Conservation (phyloP, 352 stramenopile species). For the Pythium aquatile region DNA sequence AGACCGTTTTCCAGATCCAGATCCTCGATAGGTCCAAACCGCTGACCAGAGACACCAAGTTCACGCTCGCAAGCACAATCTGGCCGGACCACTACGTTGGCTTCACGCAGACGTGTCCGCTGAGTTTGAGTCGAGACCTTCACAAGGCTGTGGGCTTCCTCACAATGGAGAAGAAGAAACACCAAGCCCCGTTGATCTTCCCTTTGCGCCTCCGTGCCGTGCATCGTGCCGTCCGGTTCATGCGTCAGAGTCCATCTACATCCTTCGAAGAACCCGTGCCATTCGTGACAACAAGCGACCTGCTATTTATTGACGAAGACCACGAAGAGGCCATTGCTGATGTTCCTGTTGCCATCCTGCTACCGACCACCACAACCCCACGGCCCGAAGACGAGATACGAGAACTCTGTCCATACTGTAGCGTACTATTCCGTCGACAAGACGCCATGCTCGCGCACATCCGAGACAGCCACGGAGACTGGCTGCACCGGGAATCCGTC, state of each 20-base stretch:
- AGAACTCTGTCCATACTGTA: conserved; percentile 28
- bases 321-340: conserved; percentile 20
- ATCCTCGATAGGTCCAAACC: conserved; percentile 28
- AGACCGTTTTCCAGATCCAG: conserved; percentile 36
- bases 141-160: conserved; percentile 33
- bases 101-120: conserved; percentile 26
- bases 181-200: conserved; percentile 30
- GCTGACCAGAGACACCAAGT: conserved; percentile 28
- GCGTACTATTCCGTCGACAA: conserved; percentile 17
- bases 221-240: conserved; percentile 23
- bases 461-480: conserved; percentile 28
- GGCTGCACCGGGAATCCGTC: conserved; percentile 25
- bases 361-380: conserved; percentile 5
- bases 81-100: conserved; percentile 31
- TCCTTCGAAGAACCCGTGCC: conserved; percentile 27
- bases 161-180: conserved; percentile 40
- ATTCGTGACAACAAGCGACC: conserved; percentile 26
- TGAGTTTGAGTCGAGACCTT: conserved; percentile 22
- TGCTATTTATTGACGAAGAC: conserved; percentile 30
- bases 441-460: conserved; percentile 26
- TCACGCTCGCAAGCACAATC: conserved; percentile 28
- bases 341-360: conserved; percentile 23
- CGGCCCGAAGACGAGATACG: conserved; percentile 19
- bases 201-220: conserved; percentile 31
- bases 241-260: conserved; percentile 3